A percentile compares a stretch with the other conserved stretches of the same genome.
These are phyloP conservation scores for Gracilariopsis chorda DNA, from an alignment of 23 red algal species.

Conservation along the genomic window DNA sequence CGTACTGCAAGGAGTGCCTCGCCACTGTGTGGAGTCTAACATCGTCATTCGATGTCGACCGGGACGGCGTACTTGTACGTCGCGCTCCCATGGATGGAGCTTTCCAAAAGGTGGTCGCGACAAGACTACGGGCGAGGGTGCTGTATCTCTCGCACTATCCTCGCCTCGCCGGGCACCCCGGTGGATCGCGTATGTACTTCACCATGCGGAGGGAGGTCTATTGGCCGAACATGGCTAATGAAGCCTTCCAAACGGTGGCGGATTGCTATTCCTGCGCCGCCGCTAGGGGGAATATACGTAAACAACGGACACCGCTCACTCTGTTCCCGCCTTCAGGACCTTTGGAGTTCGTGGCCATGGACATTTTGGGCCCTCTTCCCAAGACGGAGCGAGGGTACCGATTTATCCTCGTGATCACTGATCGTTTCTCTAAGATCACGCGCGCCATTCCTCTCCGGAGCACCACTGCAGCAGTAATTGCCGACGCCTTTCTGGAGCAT, in stretches of 20 bases:
- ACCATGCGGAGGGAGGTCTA: neutral
- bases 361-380: conserved; percentile 11
- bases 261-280: neutral
- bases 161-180: neutral
- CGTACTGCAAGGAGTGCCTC: neutral
- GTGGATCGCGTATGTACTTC: conserved; percentile 2
- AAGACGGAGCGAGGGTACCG: neutral
- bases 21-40: neutral
- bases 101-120: conserved; percentile 5
- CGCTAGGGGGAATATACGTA: neutral
- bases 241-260: neutral
- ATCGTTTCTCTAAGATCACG: conserved; percentile 23
- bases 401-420: conserved; percentile 40
- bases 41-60: neutral
- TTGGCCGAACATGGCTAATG: conserved; percentile 30
- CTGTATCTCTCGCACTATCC: neutral
- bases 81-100: neutral
- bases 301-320: neutral
- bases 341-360: conserved; percentile 13
- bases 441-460: conserved; percentile 7
- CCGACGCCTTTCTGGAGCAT: neutral
- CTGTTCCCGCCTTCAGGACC: conserved; percentile 24
- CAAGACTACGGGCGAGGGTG: neutral
- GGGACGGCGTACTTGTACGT: neutral
- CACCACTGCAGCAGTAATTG: neutral